Evolutionary conservation across 768 basidiomycete species (phyloP).

Genomic region (Rhodosporidiobolus sp.): DNA sequence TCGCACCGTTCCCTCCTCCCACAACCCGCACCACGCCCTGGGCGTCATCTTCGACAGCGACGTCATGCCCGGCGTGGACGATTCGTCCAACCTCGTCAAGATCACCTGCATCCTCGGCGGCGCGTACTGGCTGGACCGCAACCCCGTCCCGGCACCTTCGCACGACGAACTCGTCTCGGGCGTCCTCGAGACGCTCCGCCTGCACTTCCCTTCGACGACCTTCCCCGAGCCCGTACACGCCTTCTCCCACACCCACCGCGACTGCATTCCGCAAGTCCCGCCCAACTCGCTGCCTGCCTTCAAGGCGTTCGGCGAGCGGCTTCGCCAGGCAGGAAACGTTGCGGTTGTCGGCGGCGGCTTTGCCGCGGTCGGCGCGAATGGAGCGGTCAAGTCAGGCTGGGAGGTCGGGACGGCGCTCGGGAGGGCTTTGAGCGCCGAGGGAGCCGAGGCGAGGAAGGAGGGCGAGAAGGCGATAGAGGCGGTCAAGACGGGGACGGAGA

Average conservation of each 20-base stretch:
- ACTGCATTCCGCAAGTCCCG: constrained; percentile 39
- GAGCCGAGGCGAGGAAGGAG: not conserved
- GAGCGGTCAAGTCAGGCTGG: constrained; percentile 29
- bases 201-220: constrained; percentile 1
- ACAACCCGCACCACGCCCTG: constrained; percentile 58
- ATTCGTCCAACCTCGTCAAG: constrained; percentile 57
- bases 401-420: constrained; percentile 27
- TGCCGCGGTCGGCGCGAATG: constrained; percentile 26
- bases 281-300: not conserved
- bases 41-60: constrained; percentile 90
- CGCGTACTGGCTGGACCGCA: constrained; percentile 55
- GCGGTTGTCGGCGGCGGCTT: constrained; percentile 30
- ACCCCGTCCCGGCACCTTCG: not conserved
- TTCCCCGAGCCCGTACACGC: constrained; percentile 19
- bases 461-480: not conserved
- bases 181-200: constrained; percentile 15
- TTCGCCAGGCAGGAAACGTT: constrained; percentile 3
- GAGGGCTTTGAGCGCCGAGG: not conserved
- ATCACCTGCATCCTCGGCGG: constrained; percentile 89
- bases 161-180: constrained; percentile 16
- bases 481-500: constrained; percentile 25
- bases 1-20: constrained; percentile 50
- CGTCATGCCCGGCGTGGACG: constrained; percentile 63
- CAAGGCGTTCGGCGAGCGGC: not conserved
- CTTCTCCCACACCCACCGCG: constrained; percentile 13